Base-by-base conservation (phyloP, 148 eudicot genomes). In the Polygonum aviculare region DNA sequence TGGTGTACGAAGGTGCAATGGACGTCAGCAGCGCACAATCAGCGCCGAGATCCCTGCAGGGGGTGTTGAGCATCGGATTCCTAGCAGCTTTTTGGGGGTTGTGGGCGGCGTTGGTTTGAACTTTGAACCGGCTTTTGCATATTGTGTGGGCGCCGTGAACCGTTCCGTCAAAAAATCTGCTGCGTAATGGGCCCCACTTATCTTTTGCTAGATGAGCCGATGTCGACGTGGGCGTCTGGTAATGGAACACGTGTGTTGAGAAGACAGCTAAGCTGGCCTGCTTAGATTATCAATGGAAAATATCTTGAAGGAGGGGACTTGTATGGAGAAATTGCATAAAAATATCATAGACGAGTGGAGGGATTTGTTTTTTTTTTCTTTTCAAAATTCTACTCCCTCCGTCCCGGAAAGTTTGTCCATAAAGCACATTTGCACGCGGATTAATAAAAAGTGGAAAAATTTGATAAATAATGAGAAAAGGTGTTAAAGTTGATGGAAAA, bases 1-100 rank as follows among this genome's bases (percentile, higher is more conserved):
- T 92, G 94, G 80, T 90, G 39, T 92, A 92, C 60, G 88, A 87
- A 77, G 94, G 94, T 5, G 93, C 86, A 14, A 51, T 78, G 73
- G 88, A 81, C 7, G 72, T 19, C 16, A 79, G 78, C 65, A 26
- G 79, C 14, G 80, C 83, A 5, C 39, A 33, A 9, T 31, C 71
- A n/a, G 22, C 22, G 60, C 7, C 22, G 22, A 19, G 18, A 54
- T 33, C 2, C 12, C 31, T 26, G 31, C 22, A 8, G 67, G 41
- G 1, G 39, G 88, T 83, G 85, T 79, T 73, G 55, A 84, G 77
- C 40, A 65, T 87, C 74, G 82, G 71, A 22, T 67, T 67, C 38
- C 1, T 67, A 14, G 71, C 38, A 22, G 38, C 9, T 11, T 16
- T 31, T 12, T 67, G 44, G 72, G 11, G 72, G 72, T 36, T 33